These are phyloP conservation scores for Pinus taeda DNA, from an alignment of 75 land plant genomes.

Conservation along the genomic window DNA sequence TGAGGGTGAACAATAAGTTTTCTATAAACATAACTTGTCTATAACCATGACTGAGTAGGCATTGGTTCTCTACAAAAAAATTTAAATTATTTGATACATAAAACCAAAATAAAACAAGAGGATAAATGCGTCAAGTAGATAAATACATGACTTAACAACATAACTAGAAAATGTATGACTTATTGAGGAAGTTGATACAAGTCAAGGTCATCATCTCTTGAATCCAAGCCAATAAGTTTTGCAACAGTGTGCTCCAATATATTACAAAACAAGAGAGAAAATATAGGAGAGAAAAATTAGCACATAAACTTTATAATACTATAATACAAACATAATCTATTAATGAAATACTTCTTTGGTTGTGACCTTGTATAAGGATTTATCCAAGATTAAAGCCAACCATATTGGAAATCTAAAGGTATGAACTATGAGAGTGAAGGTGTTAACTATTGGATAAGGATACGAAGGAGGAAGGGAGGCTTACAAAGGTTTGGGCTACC, in stretches of 20 bases:
- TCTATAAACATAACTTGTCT: too few species aligned
- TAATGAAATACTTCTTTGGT: conserved; percentile 49
- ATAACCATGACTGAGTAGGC: conserved; percentile 62
- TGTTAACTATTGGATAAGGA: too few species aligned
- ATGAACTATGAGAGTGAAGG: too few species aligned
- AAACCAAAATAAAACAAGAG: not conserved
- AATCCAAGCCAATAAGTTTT: conserved; percentile 50
- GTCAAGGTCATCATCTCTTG: conserved; percentile 89
- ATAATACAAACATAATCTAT: not conserved
- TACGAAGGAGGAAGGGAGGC: too few species aligned
- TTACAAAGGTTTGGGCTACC: too few species aligned
- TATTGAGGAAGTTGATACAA: conserved; percentile 61
- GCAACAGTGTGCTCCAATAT: conserved; percentile 24
- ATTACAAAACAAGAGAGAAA: not conserved
- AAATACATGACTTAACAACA: not conserved
- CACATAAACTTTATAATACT: not conserved
- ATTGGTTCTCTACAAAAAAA: conserved; percentile 54
- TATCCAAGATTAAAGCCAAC: not conserved
- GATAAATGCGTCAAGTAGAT: conserved; percentile 3
- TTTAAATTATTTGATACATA: not conserved
- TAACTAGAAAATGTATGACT: conserved; percentile 16
- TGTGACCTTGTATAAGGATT: conserved; percentile 56
- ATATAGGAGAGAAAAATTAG: not conserved
- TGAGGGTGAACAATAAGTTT: conserved; percentile 83
- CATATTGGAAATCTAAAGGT: too few species aligned